Evolutionary conservation across 2,329 filamentous ascomycete genomes (phyloP), one percentile per base, ranked within the genome.

Genomic region (Emericellopsis cladophorae): DNA sequence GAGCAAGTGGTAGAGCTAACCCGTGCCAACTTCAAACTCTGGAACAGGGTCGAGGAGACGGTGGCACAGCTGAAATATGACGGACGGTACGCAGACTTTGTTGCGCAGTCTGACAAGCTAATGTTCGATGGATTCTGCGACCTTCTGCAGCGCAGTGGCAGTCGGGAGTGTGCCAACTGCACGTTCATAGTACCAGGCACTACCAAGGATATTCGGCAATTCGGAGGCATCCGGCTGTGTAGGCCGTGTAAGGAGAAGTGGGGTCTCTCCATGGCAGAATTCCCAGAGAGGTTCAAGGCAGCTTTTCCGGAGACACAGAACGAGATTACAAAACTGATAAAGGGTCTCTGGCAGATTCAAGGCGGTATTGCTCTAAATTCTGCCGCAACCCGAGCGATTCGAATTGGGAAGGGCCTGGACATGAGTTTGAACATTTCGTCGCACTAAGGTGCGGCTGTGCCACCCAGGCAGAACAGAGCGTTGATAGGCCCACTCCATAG

Each of bases 11-110:
- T 55, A 6, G 26, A 46, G 2, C 43, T 48, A 41, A 49, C 53
- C 11, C 44, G 51, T 10, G 33, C 41, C n/a, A 46, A 57, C 37
- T 39, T 49, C 34, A 59, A 60, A 50, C 52, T 59, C 10, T 60
- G 55, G 55, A 51, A 58, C 40, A 51, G 55, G 8, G 22, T 55
- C 18, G 51, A 54, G 22, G 40, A 36, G 7, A 39, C 29, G 16
- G 37, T 40, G 14, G 37, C 39, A 33, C 18, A 41, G 35, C 23
- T 7, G 31, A 21, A 15, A 23, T 21, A 38, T 14, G 22, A 12
- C n/a, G 36, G 42, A n/a, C 42, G 44, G 10, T 51, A 49, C 24
- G 11, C 11, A 12, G 31, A 24, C 16, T 8, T 49, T n/a, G 18
- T 48, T 14, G 24, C 24, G 14, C 36, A 40, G 9, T 36, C 41